These are phyloP conservation scores for Effrenium voratum DNA, from an alignment of 73 alveolate species.

Conservation along the genomic window DNA sequence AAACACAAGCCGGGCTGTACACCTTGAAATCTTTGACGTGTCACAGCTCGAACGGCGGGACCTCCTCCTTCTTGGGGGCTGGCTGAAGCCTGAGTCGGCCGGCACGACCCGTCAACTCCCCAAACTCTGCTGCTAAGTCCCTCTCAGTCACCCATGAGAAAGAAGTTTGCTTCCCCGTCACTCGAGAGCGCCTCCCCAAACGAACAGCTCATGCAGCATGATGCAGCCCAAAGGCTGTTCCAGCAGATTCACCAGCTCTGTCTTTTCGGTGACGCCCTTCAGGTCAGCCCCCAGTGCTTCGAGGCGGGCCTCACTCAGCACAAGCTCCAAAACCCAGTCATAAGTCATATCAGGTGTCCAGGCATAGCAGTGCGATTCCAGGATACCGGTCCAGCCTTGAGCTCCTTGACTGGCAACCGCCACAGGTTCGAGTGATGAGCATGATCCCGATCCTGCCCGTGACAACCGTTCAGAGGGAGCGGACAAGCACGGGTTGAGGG, in stretches of 20 bases:
- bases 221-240: constrained; percentile 39
- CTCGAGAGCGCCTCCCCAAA: background rate
- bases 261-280: constrained; percentile 66
- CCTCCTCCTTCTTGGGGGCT: constrained; percentile 48
- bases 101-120: background rate
- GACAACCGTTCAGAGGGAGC: no score
- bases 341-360: background rate
- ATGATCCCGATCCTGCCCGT: constrained; percentile 85
- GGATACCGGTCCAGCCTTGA: constrained; percentile 7
- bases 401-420: constrained; percentile 78
- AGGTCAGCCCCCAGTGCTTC: constrained; percentile 25
- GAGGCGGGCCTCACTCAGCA: constrained; percentile 19
- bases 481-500: no score
- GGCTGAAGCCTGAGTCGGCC: constrained; percentile 34
- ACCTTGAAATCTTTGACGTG: no score
- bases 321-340: background rate
- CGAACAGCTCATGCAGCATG: background rate
- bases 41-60: constrained; percentile 92
- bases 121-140: background rate
- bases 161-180: background rate
- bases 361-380: background rate
- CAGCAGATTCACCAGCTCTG: constrained; percentile 60
- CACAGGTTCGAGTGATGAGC: constrained; percentile 77
- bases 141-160: background rate
- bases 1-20: no score